Evolutionary conservation across 2,329 filamentous ascomycete species (phyloP), one percentile per base, ranked within the genome.

Genomic region (Colletotrichum salicis): DNA sequence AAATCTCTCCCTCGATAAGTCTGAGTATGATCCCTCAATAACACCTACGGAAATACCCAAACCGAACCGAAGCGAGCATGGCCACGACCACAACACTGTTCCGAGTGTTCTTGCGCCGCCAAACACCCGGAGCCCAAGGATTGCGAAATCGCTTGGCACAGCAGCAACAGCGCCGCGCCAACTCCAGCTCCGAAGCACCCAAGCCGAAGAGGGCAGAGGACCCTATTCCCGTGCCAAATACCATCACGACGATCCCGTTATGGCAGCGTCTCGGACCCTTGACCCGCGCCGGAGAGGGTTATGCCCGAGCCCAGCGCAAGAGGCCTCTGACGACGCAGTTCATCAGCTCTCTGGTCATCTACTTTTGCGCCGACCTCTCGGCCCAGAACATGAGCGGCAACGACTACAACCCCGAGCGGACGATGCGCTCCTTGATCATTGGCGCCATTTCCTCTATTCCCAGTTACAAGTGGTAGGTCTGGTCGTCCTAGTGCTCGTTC

Each of bases 251-350:
- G 12, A 74, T 84, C 22, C 82, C 86, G 3, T 74, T 90, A 52
- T 91, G 89, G 88, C 85, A 87, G 76, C 84, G 88, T 0, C 82
- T 91, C 2, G 89, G 89, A 0, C 89, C 89, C 3, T 70, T 91
- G 66, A 90, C 89, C 3, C 82, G 83, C 41, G 82, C 83, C 0
- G 86, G 86, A 24, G 81, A 86, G 74, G 86, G 86, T 0, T 97
- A 96, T 79, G 91, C 88, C 19, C 88, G 91, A 27, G 89, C 91
- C 58, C 94, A 97, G 82, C 85, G 89, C 63, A 87, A 88, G 61
- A 86, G 91, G 61, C 95, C 96, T 0, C 93, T 94, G 78, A 83
- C 88, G n/a, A 97, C 94, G 11, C 95, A 98, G 84, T 80, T 97
- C 72, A 86, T 87, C 74, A 94, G 90, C 76, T 91, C 93, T 54